Evolutionary conservation across 1,139 yeast genomes (phyloP), one percentile per base, ranked within the genome.

Genomic region (Taiozyma onychis): DNA sequence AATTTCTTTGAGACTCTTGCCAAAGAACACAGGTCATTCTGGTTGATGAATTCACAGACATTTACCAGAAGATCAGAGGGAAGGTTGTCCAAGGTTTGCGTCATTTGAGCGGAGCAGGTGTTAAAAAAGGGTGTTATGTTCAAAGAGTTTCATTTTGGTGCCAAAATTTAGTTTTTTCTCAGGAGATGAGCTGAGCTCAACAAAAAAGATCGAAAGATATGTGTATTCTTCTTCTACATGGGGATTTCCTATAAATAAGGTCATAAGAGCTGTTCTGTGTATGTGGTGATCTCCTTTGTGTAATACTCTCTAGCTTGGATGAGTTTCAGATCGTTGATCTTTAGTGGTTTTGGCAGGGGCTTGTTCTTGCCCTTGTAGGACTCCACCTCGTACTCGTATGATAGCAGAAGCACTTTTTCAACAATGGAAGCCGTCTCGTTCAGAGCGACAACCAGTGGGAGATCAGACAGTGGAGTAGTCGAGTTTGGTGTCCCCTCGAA

Each of bases 271-370:
- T 10, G n/a, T 22, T 39, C 28, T 24, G 24, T 13, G 39, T 50
- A 53, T 10, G 43, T 47, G 8, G 43, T 47, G 27, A 54, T 28
- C 24, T 56, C 55, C 18, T 50, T 30, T 4, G 50, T 47, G 27
- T 62, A 63, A 28, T 59, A 55, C 18, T 66, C 58, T 43, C 64
- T 59, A 11, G 65, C 65, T 49, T 70, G 70, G 9, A 70, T 62
- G 41, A 70, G 48, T 39, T 61, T 65, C 47, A 70, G 52, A 49
- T 70, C 73, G 46, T 67, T 66, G 32, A 70, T 66, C 32, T 58
- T 57, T 16, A 60, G 37, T 0, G 51, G 51, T 1, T 28, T 41
- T 8, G 58, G 55, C 1, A 50, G 13, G 7, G 47, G 30, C 10
- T 45, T 43, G 3, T 53, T 54, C 22, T 46, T 43, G 6, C 48